Evolutionary conservation across 2,329 filamentous ascomycete genomes (phyloP), one percentile per base, ranked within the genome.

Genomic region (Hypoxylon sp.): DNA sequence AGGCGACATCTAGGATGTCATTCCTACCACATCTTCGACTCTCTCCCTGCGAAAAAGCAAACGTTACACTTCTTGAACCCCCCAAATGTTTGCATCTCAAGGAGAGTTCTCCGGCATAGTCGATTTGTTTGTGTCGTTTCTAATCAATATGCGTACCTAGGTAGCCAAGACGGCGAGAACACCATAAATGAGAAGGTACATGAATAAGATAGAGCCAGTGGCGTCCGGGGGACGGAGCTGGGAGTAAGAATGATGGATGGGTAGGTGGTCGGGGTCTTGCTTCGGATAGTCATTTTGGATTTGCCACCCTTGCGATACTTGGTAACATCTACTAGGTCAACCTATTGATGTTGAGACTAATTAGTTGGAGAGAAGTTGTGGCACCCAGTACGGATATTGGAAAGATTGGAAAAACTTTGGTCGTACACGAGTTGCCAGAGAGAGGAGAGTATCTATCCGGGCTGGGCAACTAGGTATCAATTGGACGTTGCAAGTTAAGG

Each of bases 1-100:
- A 68, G 51, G 73, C 61, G 39, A 67, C 52, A 52, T 61, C 59
- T 24, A 55, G 61, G 1, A 48, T 51, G n/a, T 2, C 56, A 59
- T 39, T 46, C n/a, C 30, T 49, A 59, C 10, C 54, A 20, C 37
- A 41, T n/a, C 1, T 10, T 41, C 17, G 6, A 41, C 19, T n/a
- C 5, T 41, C 13, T 6, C 6, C n/a, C 7, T 19, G 7, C 37
- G n/a, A 6, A n/a, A n/a, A 41, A 41, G 19, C 37, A 19, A 19
- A 2, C 37, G 34, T n/a, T 15, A 6, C 17, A 17, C 3, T n/a
- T n/a, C 13, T 17, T 17, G 8, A n/a, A 15, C 34, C 17, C 30
- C 17, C 11, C n/a, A n/a, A 15, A 5, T 39, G 34, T n/a, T 39
- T 39, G 34, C 34, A 26, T 39, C 4, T 39, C n/a, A 5, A n/a